phyloP scores from a whole-genome alignment of 306 rosid species.

The Glycyrrhiza uralensis region DNA sequence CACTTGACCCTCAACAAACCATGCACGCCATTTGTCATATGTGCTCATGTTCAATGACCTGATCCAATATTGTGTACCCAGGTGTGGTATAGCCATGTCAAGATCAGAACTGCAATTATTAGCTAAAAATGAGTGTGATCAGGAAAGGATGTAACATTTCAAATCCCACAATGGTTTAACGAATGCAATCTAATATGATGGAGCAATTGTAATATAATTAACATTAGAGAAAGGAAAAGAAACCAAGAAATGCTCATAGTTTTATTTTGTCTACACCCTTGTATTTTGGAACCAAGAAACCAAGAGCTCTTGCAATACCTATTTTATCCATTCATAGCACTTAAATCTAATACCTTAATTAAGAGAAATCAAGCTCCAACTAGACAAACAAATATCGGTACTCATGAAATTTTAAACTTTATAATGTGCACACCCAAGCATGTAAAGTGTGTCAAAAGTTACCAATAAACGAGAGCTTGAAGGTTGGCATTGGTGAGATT shows the following conservation, averaged over 20 bases:
- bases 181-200: not conserved
- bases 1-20: slow-evolving; percentile 56
- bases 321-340: too few species aligned
- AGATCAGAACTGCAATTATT: slow-evolving; percentile 42
- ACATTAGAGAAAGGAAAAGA: not conserved
- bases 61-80: slow-evolving; percentile 46
- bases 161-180: not conserved
- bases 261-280: too few species aligned
- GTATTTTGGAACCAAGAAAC: too few species aligned
- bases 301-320: too few species aligned
- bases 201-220: not conserved
- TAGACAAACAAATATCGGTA: too few species aligned
- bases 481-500: slow-evolving; percentile 30
- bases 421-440: too few species aligned
- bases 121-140: not conserved
- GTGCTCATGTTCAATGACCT: slow-evolving; percentile 40
- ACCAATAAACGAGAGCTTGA: slow-evolving; percentile 38
- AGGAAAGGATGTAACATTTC: not conserved
- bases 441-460: not conserved
- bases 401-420: not conserved
- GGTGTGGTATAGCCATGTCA: slow-evolving; percentile 32
- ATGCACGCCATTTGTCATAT: slow-evolving; percentile 43
- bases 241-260: not conserved
- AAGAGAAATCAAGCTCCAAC: too few species aligned
- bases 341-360: too few species aligned